phyloP scores from a whole-genome alignment of 176 grass and related monocot genomes.

The Oryza glumipatula region DNA sequence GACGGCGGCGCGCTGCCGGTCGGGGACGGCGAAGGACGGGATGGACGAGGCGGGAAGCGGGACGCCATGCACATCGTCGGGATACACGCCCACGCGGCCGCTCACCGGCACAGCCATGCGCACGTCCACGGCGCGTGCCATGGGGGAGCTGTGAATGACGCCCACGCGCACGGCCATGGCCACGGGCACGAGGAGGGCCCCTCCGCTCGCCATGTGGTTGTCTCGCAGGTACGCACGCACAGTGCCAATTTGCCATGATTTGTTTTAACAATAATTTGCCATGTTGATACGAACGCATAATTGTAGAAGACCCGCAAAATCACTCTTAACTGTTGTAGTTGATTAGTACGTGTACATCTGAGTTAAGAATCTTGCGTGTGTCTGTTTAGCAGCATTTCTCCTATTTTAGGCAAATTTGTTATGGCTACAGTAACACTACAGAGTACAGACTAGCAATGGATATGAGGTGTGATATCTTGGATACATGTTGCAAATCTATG shows the following conservation, averaged over 20 bases:
- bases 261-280: background rate
- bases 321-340: background rate
- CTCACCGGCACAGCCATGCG: constrained; percentile 51
- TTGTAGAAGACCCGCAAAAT: no score
- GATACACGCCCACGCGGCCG: constrained; percentile 57
- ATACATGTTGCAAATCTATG: background rate
- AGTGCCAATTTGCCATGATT: background rate
- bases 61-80: constrained; percentile 68
- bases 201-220: constrained; percentile 59
- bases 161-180: constrained; percentile 3
- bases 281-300: background rate
- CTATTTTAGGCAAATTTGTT: background rate
- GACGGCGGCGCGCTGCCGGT: background rate
- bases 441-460: background rate
- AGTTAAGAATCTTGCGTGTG: background rate
- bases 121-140: constrained; percentile 35
- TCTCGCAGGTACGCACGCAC: constrained; percentile 57
- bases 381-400: background rate
- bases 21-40: background rate
- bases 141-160: constrained; percentile 24
- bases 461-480: background rate
- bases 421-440: background rate
- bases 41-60: constrained; percentile 11
- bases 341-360: no score
- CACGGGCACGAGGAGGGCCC: constrained; percentile 43